These are phyloP conservation scores for Aphanomyces cochlioides DNA, from an alignment of 352 stramenopile species.

Conservation along the genomic window DNA sequence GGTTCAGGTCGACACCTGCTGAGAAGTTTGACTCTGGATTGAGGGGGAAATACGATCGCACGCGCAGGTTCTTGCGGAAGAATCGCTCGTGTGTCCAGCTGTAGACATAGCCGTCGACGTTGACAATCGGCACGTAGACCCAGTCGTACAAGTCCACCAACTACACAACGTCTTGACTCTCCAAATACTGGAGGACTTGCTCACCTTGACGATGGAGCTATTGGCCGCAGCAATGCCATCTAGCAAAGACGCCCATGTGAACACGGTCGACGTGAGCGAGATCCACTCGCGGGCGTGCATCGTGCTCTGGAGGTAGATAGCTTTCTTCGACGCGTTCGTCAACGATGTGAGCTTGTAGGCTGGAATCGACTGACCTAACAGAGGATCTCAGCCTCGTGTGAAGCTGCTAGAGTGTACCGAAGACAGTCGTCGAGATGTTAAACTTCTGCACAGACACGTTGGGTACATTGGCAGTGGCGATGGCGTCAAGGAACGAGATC, in stretches of 20 bases:
- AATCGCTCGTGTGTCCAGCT: constrained; percentile 31
- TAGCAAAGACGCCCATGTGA: constrained; percentile 35
- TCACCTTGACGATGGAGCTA: constrained; percentile 7
- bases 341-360: constrained; percentile 57
- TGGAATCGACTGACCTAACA: constrained; percentile 47
- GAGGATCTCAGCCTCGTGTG: not conserved
- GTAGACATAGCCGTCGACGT: constrained; percentile 39
- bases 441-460: constrained; percentile 44
- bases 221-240: constrained; percentile 29
- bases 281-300: constrained; percentile 47
- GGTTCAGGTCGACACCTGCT: constrained; percentile 37
- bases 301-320: constrained; percentile 58
- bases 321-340: constrained; percentile 36
- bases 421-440: constrained; percentile 48
- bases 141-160: constrained; percentile 34
- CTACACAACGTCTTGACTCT: not conserved
- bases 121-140: constrained; percentile 38
- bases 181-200: not conserved
- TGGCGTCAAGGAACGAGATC: constrained; percentile 54
- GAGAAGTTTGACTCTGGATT: constrained; percentile 2
- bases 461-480: constrained; percentile 43
- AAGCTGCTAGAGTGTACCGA: not conserved
- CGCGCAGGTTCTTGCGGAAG: constrained; percentile 39
- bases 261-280: constrained; percentile 35
- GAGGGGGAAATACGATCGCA: not conserved